Percentiles rank a stretch among this genome's conserved stretches.
phyloP scores from a whole-genome alignment of 2,329 filamentous ascomycete genomes.

The Aureobasidium sp. region DNA sequence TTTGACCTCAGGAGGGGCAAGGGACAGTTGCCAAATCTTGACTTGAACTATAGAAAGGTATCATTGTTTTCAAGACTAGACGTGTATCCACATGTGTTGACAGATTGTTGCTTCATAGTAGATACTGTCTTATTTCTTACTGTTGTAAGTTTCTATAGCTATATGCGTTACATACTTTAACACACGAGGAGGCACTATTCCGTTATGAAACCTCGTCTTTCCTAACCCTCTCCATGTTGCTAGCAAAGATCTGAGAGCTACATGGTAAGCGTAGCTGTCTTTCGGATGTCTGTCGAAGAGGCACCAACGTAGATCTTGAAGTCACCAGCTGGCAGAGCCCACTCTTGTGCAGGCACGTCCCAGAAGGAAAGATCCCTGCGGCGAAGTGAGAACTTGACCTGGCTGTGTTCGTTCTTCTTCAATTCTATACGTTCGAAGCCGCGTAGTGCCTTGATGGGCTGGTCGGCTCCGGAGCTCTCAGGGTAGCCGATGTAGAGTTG shows the following conservation, averaged over 20 bases:
- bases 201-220: not conserved
- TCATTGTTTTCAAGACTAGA: too few species aligned
- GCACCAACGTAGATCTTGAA: constrained; percentile 5
- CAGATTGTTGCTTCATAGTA: too few species aligned
- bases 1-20: too few species aligned
- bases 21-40: too few species aligned
- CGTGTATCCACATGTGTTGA: too few species aligned
- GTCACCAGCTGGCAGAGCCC: constrained; percentile 31
- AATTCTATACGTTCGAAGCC: constrained; percentile 37
- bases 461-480: constrained; percentile 31
- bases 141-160: too few species aligned
- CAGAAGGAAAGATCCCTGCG: constrained; percentile 37
- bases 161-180: too few species aligned
- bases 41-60: too few species aligned
- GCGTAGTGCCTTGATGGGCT: constrained; percentile 38
- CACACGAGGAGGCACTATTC: not conserved
- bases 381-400: constrained; percentile 33
- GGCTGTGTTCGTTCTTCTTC: constrained; percentile 19
- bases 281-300: not conserved
- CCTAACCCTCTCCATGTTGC: not conserved
- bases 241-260: not conserved
- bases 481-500: constrained; percentile 50
- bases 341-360: constrained; percentile 34
- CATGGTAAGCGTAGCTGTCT: not conserved
- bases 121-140: too few species aligned